phyloP scores from a whole-genome alignment of 768 basidiomycete genomes.

The Panaeolus papilionaceus region DNA sequence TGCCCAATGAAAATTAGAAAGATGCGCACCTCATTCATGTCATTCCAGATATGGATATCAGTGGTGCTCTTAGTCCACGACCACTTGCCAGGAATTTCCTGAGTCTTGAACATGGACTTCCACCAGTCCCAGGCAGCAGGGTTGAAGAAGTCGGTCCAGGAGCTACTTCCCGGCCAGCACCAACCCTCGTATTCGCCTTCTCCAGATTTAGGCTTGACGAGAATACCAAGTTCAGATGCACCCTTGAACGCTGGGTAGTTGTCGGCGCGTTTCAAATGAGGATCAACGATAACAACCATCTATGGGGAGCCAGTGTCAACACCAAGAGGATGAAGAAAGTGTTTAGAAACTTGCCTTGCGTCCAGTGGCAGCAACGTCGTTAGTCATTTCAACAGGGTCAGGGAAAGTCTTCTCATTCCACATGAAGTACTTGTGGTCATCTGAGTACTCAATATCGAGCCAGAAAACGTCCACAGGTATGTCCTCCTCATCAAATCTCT shows the following conservation, averaged over 20 bases:
- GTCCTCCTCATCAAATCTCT: conserved; percentile 90
- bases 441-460: conserved; percentile 96
- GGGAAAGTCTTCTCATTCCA: conserved; percentile 95
- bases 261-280: conserved; percentile 87
- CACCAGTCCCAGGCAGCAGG: conserved; percentile 91
- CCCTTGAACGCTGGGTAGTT: conserved; percentile 85
- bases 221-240: conserved; percentile 80
- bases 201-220: conserved; percentile 84
- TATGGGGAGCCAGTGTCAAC: conserved; percentile 37
- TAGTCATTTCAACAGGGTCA: conserved; percentile 92
- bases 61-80: conserved; percentile 83
- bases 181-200: conserved; percentile 93
- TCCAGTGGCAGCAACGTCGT: conserved; percentile 82
- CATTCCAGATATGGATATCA: conserved; percentile 95
- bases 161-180: conserved; percentile 97
- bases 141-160: conserved; percentile 99
- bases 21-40: conserved; percentile 92
- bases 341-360: conserved; percentile 67
- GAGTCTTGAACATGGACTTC: conserved; percentile 79
- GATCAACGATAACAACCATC: conserved; percentile 99
- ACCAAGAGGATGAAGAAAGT: not conserved
- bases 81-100: conserved; percentile 62
- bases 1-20: not conserved
- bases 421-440: conserved; percentile 96
- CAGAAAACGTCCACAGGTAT: conserved; percentile 97